phyloP scores from a whole-genome alignment of 768 basidiomycete genomes.

The Chlorophyllum brunneum region DNA sequence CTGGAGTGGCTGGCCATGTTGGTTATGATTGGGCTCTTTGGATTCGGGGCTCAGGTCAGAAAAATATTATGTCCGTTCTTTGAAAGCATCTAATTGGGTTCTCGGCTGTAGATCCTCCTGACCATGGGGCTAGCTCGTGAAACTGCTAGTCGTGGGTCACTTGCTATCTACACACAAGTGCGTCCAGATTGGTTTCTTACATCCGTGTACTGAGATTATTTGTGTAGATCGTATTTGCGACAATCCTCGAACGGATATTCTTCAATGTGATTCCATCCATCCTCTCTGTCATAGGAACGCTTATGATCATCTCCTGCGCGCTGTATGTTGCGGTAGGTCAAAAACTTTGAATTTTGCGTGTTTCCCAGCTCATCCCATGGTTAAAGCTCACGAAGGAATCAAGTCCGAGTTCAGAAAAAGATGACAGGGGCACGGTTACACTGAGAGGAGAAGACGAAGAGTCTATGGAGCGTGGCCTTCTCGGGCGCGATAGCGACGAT shows the following conservation, averaged over 20 bases:
- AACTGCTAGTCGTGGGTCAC: conserved; percentile 55
- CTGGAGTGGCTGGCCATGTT: conserved; percentile 39
- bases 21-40: conserved; percentile 43
- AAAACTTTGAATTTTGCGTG: no score
- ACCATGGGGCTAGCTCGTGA: conserved; percentile 57
- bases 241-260: conserved; percentile 58
- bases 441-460: background rate
- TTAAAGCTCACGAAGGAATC: conserved; percentile 8
- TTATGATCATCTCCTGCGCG: conserved; percentile 61
- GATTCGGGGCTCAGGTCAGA: conserved; percentile 43
- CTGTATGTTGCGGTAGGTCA: conserved; percentile 59
- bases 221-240: conserved; percentile 61
- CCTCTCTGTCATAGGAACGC: conserved; percentile 58
- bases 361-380: background rate
- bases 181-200: background rate
- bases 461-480: conserved; percentile 5
- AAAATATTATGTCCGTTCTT: background rate
- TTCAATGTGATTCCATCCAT: conserved; percentile 58
- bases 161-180: conserved; percentile 57
- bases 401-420: background rate
- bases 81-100: background rate
- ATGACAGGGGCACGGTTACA: background rate
- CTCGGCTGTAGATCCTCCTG: conserved; percentile 11
- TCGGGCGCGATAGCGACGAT: background rate
- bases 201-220: background rate